Evolutionary conservation across 2,329 filamentous ascomycete species (phyloP), one percentile per base, ranked within the genome.

Genomic region (Arthroderma sp.): DNA sequence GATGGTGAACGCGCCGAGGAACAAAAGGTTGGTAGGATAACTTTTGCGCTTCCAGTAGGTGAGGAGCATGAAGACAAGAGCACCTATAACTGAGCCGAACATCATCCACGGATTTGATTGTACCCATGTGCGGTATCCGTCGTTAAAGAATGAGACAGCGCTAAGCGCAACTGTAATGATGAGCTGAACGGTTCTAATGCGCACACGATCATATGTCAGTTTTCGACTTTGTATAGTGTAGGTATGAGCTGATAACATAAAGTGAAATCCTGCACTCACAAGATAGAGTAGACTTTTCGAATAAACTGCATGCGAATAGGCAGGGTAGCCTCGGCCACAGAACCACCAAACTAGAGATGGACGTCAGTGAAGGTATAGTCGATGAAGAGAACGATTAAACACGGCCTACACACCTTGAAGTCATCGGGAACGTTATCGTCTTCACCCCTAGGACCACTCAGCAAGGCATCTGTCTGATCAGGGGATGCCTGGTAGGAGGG

Each of bases 261-360:
- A 22, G 2, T 22, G 15, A 22, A 22, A 22, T 22, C 10, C 15
- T 11, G 15, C 31, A 62, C 73, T 69, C 63, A 78, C 68, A 98
- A 74, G 65, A 98, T 98, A 47, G 87, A 83, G 69, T 98, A 98
- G 61, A 98, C 91, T 73, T 96, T 96, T 66, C 88, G 82, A 56
- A 94, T 75, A 65, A 95, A 98, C 66, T 91, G 85, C 79, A 95
- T 94, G 55, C 89, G 84, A 61, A 98, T 94, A 58, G 94, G 87
- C 60, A 96, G 73, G 15, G 88, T 94, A 39, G 85, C 89, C 70
- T 96, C 91, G 53, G 88, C 82, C 48, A 96, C 88, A 11, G 82
- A 86, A 50, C 87, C 88, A 55, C 89, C 91, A 60, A 94, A 96
- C 84, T 86, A 59, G 47, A 36, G 27, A 15, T 29, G 42, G 15